Evolutionary conservation across 306 rosid genomes (phyloP).

Genomic region (Casuarina glauca): DNA sequence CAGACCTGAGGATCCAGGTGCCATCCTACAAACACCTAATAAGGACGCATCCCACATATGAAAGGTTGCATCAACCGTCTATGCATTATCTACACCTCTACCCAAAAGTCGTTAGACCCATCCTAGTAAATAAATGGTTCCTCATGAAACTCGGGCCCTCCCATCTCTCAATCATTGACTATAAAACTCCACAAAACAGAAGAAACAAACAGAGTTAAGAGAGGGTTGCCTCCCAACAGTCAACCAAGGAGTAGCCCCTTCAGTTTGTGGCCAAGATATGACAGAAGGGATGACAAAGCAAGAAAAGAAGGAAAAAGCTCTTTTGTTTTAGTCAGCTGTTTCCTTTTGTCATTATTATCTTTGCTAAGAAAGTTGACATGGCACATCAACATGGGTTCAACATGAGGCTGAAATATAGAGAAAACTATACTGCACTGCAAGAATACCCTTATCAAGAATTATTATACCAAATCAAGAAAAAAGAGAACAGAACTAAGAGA

Average conservation of each 20-base stretch:
- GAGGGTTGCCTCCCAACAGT: not conserved
- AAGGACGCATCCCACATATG: not conserved
- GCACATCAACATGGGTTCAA: conserved; percentile 19
- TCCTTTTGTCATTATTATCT: not conserved
- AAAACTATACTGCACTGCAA: not conserved
- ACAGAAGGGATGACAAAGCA: not conserved
- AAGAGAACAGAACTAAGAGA: conserved; percentile 20
- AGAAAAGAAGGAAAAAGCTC: not conserved
- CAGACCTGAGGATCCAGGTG: not conserved
- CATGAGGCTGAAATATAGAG: not conserved
- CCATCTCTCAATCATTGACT: not conserved
- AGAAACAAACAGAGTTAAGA: not conserved
- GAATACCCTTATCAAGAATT: conserved; percentile 16
- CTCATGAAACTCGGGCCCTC: not conserved
- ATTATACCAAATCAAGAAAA: conserved; percentile 12
- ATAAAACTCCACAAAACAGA: not conserved
- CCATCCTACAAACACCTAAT: not conserved
- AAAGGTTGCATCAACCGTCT: not conserved
- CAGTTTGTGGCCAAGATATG: not conserved
- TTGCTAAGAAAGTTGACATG: not conserved
- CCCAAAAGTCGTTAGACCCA: not conserved
- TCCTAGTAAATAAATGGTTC: not conserved
- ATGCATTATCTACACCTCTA: not conserved
- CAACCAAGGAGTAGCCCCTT: not conserved
- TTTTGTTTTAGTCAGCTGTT: not conserved